Percentiles rank a stretch among this genome's conserved stretches.
These are phyloP conservation scores for Candida adriatica DNA, from an alignment of 805 yeast genomes.

Conservation along the genomic window DNA sequence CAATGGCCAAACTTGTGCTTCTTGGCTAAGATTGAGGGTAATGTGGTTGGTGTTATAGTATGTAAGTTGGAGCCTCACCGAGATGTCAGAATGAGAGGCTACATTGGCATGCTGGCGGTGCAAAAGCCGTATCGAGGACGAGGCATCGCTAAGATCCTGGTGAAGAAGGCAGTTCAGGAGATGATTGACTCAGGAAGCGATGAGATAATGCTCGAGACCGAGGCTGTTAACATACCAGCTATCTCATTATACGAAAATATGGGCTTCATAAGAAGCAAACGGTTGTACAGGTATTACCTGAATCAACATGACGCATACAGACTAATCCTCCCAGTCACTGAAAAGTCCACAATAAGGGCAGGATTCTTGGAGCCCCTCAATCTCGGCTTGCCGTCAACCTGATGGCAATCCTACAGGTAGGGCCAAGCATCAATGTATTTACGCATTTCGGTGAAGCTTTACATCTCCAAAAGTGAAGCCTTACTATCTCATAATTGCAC, in stretches of 20 bases:
- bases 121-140: slow-evolving; percentile 60
- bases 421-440: not conserved
- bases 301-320: slow-evolving; percentile 93
- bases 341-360: slow-evolving; percentile 46
- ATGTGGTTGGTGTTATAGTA: slow-evolving; percentile 75
- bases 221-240: slow-evolving; percentile 72
- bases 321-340: slow-evolving; percentile 72
- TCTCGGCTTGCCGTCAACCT: slow-evolving; percentile 1
- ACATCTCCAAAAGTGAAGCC: too few relatives aligned
- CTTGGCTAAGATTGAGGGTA: slow-evolving; percentile 41
- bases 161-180: slow-evolving; percentile 49
- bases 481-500: too few relatives aligned
- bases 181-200: slow-evolving; percentile 69
- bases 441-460: not conserved
- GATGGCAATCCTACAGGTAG: not conserved
- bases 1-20: slow-evolving; percentile 87
- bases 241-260: slow-evolving; percentile 61
- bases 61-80: slow-evolving; percentile 78
- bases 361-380: slow-evolving; percentile 36
- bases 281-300: slow-evolving; percentile 81
- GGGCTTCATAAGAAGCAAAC: slow-evolving; percentile 68
- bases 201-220: slow-evolving; percentile 91
- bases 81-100: slow-evolving; percentile 70
- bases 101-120: slow-evolving; percentile 94
- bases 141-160: slow-evolving; percentile 77